A percentile compares a stretch with the other conserved stretches of the same genome.
These are phyloP conservation scores for Amesomyces nigricolor DNA, from an alignment of 2,329 filamentous ascomycete genomes.

Conservation along the genomic window DNA sequence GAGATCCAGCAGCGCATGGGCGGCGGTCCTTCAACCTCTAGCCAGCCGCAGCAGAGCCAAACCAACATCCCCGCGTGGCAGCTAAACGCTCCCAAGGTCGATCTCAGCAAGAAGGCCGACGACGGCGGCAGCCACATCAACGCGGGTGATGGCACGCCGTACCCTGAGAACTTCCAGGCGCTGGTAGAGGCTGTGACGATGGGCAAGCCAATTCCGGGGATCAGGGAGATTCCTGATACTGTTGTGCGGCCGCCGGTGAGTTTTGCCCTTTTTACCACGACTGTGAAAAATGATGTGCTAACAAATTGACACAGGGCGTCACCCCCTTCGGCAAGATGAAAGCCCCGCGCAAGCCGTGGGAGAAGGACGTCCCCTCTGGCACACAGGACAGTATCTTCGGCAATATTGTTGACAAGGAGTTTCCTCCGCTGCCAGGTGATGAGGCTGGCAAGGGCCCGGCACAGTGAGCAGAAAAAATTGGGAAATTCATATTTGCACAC, in stretches of 20 bases:
- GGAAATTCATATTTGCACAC: too few species aligned
- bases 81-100: conserved; percentile 43
- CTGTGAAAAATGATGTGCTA: neutral
- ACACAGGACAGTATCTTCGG: conserved; percentile 21
- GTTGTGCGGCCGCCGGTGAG: conserved; percentile 65
- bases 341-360: conserved; percentile 67
- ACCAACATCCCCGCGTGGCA: conserved; percentile 39
- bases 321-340: conserved; percentile 44
- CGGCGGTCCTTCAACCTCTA: neutral
- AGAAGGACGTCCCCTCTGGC: conserved; percentile 39
- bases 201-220: conserved; percentile 78
- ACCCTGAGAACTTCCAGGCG: conserved; percentile 77
- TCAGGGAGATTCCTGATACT: conserved; percentile 78
- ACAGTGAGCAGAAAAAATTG: too few species aligned
- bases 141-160: conserved; percentile 48
- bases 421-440: conserved; percentile 30
- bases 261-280: conserved; percentile 2
- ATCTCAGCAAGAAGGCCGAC: conserved; percentile 41
- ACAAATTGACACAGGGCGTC: conserved; percentile 27
- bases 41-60: neutral
- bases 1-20: conserved; percentile 26
- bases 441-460: too few species aligned
- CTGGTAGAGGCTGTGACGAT: conserved; percentile 80
- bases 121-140: conserved; percentile 21
- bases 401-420: conserved; percentile 32